These are phyloP conservation scores for Eucalyptus brandiana DNA, from an alignment of 345 rosid genomes.

Conservation along the genomic window DNA sequence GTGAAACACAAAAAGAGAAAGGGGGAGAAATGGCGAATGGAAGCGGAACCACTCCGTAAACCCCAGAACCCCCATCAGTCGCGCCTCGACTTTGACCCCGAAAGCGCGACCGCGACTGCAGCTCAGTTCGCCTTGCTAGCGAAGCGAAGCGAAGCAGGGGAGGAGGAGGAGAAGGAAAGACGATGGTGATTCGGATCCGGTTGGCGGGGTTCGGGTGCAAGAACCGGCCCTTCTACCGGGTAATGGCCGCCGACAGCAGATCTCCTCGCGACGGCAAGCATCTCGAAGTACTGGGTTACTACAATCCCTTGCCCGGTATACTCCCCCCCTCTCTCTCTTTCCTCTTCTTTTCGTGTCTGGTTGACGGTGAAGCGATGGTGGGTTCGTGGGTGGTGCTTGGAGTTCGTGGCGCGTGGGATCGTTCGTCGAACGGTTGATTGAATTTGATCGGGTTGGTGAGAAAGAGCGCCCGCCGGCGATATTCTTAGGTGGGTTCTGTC, in stretches of 20 bases:
- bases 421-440: too few species aligned
- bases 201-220: constrained; percentile 73
- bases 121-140: neutral
- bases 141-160: neutral
- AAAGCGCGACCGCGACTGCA: neutral
- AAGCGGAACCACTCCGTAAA: neutral
- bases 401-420: too few species aligned
- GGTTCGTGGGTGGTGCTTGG: too few species aligned
- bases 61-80: neutral
- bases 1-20: neutral
- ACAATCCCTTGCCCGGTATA: constrained; percentile 69
- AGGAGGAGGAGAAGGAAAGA: neutral
- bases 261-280: constrained; percentile 84
- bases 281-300: constrained; percentile 73
- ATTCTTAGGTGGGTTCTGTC: too few species aligned
- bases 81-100: neutral
- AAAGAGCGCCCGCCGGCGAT: too few species aligned
- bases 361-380: too few species aligned
- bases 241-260: constrained; percentile 79
- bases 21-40: neutral
- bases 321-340: neutral
- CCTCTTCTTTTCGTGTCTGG: too few species aligned
- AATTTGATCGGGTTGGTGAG: too few species aligned
- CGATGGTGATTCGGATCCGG: constrained; percentile 71
- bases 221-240: constrained; percentile 65